Percentiles rank a stretch among this genome's conserved stretches.
These are phyloP conservation scores for Tylopilus sp. DNA, from an alignment of 768 basidiomycete species.

Conservation along the genomic window DNA sequence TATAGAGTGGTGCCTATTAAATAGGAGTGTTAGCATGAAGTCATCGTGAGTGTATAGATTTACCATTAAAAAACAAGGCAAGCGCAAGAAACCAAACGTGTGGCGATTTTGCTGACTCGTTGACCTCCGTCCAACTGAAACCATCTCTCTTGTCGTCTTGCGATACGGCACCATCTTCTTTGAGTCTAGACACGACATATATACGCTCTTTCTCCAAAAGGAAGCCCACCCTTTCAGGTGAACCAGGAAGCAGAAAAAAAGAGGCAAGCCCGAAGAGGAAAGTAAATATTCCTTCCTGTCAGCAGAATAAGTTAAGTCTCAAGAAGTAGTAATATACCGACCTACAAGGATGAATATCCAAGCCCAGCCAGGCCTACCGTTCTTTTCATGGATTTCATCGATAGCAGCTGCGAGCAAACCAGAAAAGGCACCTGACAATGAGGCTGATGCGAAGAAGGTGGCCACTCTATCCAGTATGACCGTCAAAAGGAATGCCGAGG, in stretches of 20 bases:
- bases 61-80: constrained; percentile 53
- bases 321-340: background rate
- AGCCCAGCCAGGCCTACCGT: constrained; percentile 54
- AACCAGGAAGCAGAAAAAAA: constrained; percentile 47
- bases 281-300: constrained; percentile 60
- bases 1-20: constrained; percentile 13
- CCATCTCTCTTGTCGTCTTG: constrained; percentile 40
- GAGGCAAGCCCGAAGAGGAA: constrained; percentile 50
- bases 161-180: constrained; percentile 30
- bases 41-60: background rate
- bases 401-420: constrained; percentile 63
- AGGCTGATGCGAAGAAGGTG: constrained; percentile 41
- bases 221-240: constrained; percentile 46
- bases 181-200: constrained; percentile 36
- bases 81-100: constrained; percentile 54
- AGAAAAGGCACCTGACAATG: constrained; percentile 58
- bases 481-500: background rate
- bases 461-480: constrained; percentile 31
- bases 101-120: constrained; percentile 43
- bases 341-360: constrained; percentile 57
- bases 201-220: constrained; percentile 47
- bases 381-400: constrained; percentile 50
- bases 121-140: constrained; percentile 59
- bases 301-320: background rate
- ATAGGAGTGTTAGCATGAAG: background rate